phyloP scores from a whole-genome alignment of 2,329 filamentous ascomycete genomes.

The Aspergillus neoniger region DNA sequence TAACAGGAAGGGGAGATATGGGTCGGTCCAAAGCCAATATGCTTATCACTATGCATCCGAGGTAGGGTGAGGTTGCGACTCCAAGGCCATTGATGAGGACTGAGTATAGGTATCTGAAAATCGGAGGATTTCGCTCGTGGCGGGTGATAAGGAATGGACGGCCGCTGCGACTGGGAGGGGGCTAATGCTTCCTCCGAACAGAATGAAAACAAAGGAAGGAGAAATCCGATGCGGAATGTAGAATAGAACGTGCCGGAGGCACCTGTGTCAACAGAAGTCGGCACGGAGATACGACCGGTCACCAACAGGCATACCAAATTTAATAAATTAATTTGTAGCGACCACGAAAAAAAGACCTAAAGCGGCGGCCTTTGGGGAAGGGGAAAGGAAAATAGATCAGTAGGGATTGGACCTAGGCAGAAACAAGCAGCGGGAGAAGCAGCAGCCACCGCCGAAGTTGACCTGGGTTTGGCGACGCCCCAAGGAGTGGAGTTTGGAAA shows the following conservation, averaged over 20 bases:
- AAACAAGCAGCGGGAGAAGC: background rate
- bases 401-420: background rate
- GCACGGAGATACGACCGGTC: background rate
- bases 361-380: background rate
- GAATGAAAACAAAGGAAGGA: slow-evolving; percentile 6
- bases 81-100: slow-evolving; percentile 14
- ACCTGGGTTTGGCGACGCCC: background rate
- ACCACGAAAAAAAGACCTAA: background rate
- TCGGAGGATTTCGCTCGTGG: slow-evolving; percentile 12
- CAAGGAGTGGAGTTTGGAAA: background rate
- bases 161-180: background rate
- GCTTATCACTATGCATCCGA: slow-evolving; percentile 21
- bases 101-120: slow-evolving; percentile 9
- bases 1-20: slow-evolving; percentile 2
- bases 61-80: slow-evolving; percentile 6
- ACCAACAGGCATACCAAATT: background rate
- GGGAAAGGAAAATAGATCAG: background rate
- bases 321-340: background rate
- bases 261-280: background rate
- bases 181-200: background rate
- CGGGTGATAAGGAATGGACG: slow-evolving; percentile 9
- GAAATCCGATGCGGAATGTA: background rate
- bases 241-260: slow-evolving; percentile 6
- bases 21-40: slow-evolving; percentile 8
- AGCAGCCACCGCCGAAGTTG: background rate